Evolutionary conservation across 2,329 filamentous ascomycete species (phyloP), one percentile per base, ranked within the genome.

Genomic region (Scopulariopsis brevicaulis): DNA sequence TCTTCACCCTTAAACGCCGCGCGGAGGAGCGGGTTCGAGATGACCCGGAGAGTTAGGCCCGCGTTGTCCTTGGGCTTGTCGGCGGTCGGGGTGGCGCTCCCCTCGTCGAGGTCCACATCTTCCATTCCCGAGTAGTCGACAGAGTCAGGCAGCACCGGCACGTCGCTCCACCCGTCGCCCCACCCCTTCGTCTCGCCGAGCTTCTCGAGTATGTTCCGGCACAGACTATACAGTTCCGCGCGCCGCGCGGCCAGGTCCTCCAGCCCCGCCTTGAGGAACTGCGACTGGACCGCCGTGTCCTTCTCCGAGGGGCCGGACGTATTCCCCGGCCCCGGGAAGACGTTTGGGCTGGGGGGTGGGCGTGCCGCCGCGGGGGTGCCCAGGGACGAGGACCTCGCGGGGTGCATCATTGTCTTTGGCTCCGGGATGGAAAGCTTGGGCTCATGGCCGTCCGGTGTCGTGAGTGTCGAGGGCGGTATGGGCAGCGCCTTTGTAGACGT

Each of bases 191-290:
- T 81, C 65, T 82, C 83, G 2, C 89, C 92, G 53, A 90, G 73
- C 54, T 85, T 80, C 64, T 93, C 86, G 0, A 97, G 75, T 5
- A 94, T 81, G 61, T 89, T 90, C 58, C 93, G 80, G 10, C 90
- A 92, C 48, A 96, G 74, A 58, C 89, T 75, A 60, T 90, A 87
- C 2, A 97, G 77, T 65, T 96, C 90, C 6, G 90, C 93, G 65
- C 93, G 81, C 60, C 85, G 84, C 52, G 89, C 89, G 40, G 92
- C 89, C 25, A 97, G 76, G 58, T 95, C 88, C 66, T 95, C 88
- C 0, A 92, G 74, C 0, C 93, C 91, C 7, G 74, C 65, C 60
- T 84, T 85, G 18, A 80, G 70, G 58, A 84, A 82, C 0, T 77
- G 76, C 1, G 75, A 71, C 4, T 73, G 71, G 20, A 15, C 64